Evolutionary conservation across 2,329 filamentous ascomycete genomes (phyloP).

Genomic region (Tolypocladium nubicola): DNA sequence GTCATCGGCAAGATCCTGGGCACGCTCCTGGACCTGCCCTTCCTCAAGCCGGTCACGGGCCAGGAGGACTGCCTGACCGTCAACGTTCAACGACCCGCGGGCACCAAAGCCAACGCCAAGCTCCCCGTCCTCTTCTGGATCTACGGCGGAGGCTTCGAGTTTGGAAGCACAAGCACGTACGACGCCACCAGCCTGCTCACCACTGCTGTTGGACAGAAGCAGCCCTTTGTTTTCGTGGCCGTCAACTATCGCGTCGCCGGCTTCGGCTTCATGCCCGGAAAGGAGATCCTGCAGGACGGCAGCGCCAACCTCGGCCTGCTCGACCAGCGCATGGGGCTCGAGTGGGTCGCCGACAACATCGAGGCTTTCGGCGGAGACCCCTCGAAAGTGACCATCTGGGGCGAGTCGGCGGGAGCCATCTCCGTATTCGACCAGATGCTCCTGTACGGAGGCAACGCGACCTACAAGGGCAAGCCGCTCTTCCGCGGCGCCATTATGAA

Average conservation of each 20-base stretch:
- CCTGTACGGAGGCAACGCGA: conserved; percentile 61
- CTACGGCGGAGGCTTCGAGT: conserved; percentile 55
- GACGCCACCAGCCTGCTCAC: conserved; percentile 37
- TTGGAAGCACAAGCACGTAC: conserved; percentile 40
- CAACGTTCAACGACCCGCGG: conserved; percentile 47
- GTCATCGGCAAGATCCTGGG: conserved; percentile 34
- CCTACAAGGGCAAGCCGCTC: conserved; percentile 62
- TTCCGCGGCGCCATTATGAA: conserved; percentile 75
- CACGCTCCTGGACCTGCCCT: conserved; percentile 39
- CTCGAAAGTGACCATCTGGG: conserved; percentile 70
- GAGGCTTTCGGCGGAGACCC: conserved; percentile 69
- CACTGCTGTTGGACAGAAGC: conserved; percentile 27
- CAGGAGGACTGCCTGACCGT: conserved; percentile 57
- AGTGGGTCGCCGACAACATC: conserved; percentile 74
- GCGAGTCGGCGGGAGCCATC: conserved; percentile 61
- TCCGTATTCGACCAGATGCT: conserved; percentile 69
- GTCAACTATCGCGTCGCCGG: conserved; percentile 70
- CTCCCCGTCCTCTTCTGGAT: conserved; percentile 64
- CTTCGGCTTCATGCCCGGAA: conserved; percentile 64
- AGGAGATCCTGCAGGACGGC: conserved; percentile 56
- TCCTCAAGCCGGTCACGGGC: conserved; percentile 44
- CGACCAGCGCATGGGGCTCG: conserved; percentile 60
- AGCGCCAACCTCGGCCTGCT: conserved; percentile 60
- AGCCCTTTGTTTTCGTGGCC: conserved; percentile 61
- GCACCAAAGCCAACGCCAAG: conserved; percentile 41